These are phyloP conservation scores for Nigrospora oryzae DNA, from an alignment of 2,329 filamentous ascomycete genomes.

Conservation along the genomic window DNA sequence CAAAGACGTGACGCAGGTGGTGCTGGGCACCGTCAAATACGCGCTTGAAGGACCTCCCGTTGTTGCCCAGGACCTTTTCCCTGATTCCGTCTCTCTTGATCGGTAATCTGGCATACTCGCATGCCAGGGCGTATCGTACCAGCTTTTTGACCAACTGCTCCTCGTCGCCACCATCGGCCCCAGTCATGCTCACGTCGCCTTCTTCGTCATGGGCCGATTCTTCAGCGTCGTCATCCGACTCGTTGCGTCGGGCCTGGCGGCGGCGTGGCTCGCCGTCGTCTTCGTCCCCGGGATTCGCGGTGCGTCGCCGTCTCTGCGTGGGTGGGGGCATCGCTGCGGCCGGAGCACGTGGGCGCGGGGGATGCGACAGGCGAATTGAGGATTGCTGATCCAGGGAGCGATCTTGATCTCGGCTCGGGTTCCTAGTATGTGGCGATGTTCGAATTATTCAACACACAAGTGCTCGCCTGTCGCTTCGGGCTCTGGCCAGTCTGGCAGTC, in stretches of 20 bases:
- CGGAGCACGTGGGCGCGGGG: too few species aligned
- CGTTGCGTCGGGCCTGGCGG: slow-evolving; percentile 13
- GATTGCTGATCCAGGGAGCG: too few species aligned
- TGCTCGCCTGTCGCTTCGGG: too few species aligned
- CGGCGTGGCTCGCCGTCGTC: slow-evolving; percentile 21
- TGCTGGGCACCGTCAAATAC: slow-evolving; percentile 73
- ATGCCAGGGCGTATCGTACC: slow-evolving; percentile 60
- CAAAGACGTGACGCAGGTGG: slow-evolving; percentile 64
- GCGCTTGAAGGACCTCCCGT: slow-evolving; percentile 61
- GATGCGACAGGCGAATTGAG: too few species aligned
- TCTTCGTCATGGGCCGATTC: slow-evolving; percentile 11
- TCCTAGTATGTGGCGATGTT: too few species aligned
- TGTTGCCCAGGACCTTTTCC: slow-evolving; percentile 65
- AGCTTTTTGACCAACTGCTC: slow-evolving; percentile 54
- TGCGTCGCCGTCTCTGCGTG: slow-evolving; percentile 19
- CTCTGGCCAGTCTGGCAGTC: too few species aligned
- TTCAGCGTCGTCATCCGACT: slow-evolving; percentile 27
- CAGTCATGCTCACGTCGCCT: slow-evolving; percentile 13
- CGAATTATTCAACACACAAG: too few species aligned
- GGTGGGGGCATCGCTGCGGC: slow-evolving; percentile 16
- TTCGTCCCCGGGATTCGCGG: slow-evolving; percentile 23
- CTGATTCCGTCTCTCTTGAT: slow-evolving; percentile 55
- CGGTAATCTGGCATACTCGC: slow-evolving; percentile 52
- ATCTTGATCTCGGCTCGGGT: too few species aligned
- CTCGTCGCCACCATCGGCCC: slow-evolving; percentile 25